Evolutionary conservation across 2,329 filamentous ascomycete genomes (phyloP), one percentile per base, ranked within the genome.

Genomic region (Paraconiothyrium brasiliense): DNA sequence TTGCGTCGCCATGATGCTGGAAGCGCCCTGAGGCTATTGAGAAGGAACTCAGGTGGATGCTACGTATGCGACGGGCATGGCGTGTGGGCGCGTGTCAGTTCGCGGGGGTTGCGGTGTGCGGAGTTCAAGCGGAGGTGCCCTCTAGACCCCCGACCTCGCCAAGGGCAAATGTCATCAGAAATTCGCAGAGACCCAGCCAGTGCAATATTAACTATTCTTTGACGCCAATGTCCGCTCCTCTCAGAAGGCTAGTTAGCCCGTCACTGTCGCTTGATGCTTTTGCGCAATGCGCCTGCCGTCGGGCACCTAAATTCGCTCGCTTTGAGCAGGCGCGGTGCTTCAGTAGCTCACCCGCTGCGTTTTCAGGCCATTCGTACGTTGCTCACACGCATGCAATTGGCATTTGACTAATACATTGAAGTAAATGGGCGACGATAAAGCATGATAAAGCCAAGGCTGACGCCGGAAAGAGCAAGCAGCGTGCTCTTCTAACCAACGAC

Each of bases 371-470:
- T 60, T 76, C 73, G 73, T 76, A 72, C n/a, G 73, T 60, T 11
- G 8, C 39, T 27, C 11, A n/a, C n/a, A 58, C 35, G 16, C 22
- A 10, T 20, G 8, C 22, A n/a, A 44, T 30, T 2, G n/a, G 6
- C 46, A 24, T 11, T 48, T 41, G 39, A 60, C 35, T 56, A n/a
- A 60, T 24, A 49, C 8, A 2, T 10, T 20, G 41, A 34, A 97
- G 90, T 79, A 91, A 93, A 77, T 99, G 95, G 95, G 93, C 93
- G 60, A 97, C 95, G 74, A 98, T 97, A 81, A 92, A 90, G 75
- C 95, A 98, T 79, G 93, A 95, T 78, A 99, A 99, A 80, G 93
- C 90, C 55, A 92, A 90, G 64, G 91, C 90, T 60, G 95, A 99
- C 78, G 86, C 85, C 61, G 89, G 90, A 70, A 97, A 94, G 80